Percentiles rank a stretch among this genome's conserved stretches.
phyloP scores from a whole-genome alignment of 2,329 filamentous ascomycete genomes.

The Venturia oleaginea region DNA sequence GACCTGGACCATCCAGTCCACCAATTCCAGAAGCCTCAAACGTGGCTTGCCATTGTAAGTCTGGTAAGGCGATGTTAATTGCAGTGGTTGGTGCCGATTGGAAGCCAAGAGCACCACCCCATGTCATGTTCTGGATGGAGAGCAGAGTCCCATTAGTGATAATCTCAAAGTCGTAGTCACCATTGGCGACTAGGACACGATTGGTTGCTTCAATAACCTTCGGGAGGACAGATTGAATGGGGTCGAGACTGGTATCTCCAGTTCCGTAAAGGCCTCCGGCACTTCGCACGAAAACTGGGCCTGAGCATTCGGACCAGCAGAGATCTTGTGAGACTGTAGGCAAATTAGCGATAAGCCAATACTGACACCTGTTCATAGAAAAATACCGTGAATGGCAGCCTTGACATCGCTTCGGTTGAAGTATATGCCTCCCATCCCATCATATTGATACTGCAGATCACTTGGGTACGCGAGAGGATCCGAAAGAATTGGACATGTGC shows the following conservation, averaged over 20 bases:
- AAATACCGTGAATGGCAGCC: constrained; percentile 51
- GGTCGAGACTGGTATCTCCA: constrained; percentile 16
- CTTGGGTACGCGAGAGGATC: constrained; percentile 18
- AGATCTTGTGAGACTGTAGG: constrained; percentile 15
- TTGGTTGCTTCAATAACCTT: constrained; percentile 16
- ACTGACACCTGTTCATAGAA: background rate
- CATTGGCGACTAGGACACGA: constrained; percentile 16
- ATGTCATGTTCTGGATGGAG: constrained; percentile 19
- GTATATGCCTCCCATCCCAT: constrained; percentile 41
- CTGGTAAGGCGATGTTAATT: constrained; percentile 16
- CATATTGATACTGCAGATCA: constrained; percentile 17
- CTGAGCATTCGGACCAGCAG: constrained; percentile 17
- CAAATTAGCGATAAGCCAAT: background rate
- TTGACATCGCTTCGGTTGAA: constrained; percentile 66
- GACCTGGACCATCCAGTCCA: constrained; percentile 12
- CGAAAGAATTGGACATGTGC: background rate
- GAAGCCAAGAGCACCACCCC: constrained; percentile 17
- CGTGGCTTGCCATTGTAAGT: constrained; percentile 16
- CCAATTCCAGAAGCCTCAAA: constrained; percentile 14
- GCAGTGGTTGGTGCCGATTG: constrained; percentile 13
- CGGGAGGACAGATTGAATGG: constrained; percentile 18
- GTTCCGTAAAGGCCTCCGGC: constrained; percentile 17
- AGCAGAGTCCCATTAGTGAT: constrained; percentile 13
- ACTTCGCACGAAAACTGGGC: constrained; percentile 15
- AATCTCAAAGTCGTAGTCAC: constrained; percentile 15